Conservation (phyloP, 306 rosid species). For the Crotalaria pallida region DNA sequence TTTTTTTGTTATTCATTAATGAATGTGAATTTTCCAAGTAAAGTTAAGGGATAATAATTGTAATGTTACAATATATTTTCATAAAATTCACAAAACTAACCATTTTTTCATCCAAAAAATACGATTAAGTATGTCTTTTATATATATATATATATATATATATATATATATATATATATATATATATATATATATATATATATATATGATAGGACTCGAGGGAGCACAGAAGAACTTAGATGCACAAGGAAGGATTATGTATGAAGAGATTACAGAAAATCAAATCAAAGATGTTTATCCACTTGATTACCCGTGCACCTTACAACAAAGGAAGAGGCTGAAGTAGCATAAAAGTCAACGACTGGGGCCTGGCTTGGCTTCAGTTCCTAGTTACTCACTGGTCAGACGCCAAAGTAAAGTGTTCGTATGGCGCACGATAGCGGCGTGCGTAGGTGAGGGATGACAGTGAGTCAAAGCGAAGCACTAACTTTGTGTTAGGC, state of each 20-base stretch:
- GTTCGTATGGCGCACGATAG: slow-evolving; percentile 35
- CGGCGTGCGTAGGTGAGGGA: neutral
- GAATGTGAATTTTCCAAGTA: too few species aligned
- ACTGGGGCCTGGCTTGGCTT: slow-evolving; percentile 30
- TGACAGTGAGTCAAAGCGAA: slow-evolving; percentile 32
- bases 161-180: too few species aligned
- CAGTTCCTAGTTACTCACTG: slow-evolving; percentile 10
- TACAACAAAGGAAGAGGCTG: slow-evolving; percentile 20
- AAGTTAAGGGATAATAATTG: too few species aligned
- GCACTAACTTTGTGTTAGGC: slow-evolving; percentile 38
- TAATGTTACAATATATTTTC: too few species aligned
- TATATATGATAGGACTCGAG: too few species aligned
- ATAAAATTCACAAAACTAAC: too few species aligned
- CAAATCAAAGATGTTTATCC: slow-evolving; percentile 21
- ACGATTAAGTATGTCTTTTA: too few species aligned
- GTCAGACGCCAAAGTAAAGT: slow-evolving; percentile 6
- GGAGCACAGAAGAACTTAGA: slow-evolving; percentile 1
- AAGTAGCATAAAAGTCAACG: slow-evolving; percentile 41
- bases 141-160: too few species aligned
- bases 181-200: too few species aligned
- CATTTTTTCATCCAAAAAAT: too few species aligned
- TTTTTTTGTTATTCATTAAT: too few species aligned
- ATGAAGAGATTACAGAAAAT: neutral
- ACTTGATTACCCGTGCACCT: slow-evolving; percentile 30
- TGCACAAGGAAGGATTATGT: neutral